A percentile compares a stretch with the other conserved stretches of the same genome.
Conservation (phyloP, 1,284 basidiomycete species). For the Fistulina hepatica region DNA sequence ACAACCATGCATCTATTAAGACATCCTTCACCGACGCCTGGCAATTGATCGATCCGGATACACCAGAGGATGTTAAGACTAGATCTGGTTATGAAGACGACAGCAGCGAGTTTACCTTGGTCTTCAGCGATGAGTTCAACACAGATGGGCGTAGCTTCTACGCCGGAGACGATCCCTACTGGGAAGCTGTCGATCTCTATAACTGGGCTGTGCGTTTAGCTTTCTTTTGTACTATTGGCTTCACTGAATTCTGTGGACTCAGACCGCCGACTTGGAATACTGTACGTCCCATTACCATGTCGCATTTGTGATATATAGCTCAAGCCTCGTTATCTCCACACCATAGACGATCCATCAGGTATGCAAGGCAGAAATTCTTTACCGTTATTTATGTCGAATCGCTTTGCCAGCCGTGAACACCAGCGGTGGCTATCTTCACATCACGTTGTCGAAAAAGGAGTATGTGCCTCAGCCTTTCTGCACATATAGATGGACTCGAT, state of each 20-base stretch:
- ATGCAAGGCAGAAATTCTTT: too few relatives aligned
- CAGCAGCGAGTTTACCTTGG: slow-evolving; percentile 39
- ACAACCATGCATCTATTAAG: slow-evolving; percentile 50
- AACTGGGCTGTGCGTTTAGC: slow-evolving; percentile 27
- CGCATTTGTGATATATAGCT: too few relatives aligned
- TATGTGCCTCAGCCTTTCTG: too few relatives aligned
- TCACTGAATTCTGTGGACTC: slow-evolving; percentile 9
- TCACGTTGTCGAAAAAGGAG: slow-evolving; percentile 45
- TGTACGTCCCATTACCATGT: slow-evolving; percentile 32
- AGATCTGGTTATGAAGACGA: slow-evolving; percentile 35
- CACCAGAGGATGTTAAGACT: slow-evolving; percentile 41
- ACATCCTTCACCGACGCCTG: slow-evolving; percentile 16
- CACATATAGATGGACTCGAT: too few relatives aligned
- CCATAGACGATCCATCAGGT: too few relatives aligned
- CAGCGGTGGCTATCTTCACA: slow-evolving; percentile 48
- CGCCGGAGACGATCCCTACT: slow-evolving; percentile 38
- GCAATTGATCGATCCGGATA: slow-evolving; percentile 54
- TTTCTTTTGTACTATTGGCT: neutral
- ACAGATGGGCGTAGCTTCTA: slow-evolving; percentile 49
- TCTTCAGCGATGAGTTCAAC: slow-evolving; percentile 72
- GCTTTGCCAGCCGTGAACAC: too few relatives aligned
- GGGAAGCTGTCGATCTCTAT: slow-evolving; percentile 39
- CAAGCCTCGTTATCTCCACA: too few relatives aligned
- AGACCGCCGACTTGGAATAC: slow-evolving; percentile 30
- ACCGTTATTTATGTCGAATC: too few relatives aligned